Base-by-base conservation (phyloP, 1,284 basidiomycete species). In the Limonomyces culmigenus region DNA sequence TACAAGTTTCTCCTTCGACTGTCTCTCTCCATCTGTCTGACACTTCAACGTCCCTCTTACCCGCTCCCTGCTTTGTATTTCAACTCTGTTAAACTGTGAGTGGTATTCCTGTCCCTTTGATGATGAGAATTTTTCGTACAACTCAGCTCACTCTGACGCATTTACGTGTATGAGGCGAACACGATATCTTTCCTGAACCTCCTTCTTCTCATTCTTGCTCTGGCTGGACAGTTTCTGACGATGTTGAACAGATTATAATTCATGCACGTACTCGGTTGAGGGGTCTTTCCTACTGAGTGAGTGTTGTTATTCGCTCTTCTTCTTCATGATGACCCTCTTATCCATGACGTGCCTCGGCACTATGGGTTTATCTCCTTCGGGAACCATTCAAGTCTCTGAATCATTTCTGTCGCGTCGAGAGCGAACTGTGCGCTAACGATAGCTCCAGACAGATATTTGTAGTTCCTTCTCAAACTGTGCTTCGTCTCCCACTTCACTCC, bases 351-450 rank as follows among this genome's bases (percentile, higher is more conserved):
- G 70, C 54, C 53, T 47, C 34, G 50, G 61, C 65, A 67, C 67
- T 25, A 45, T 72, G 70, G 60, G 63, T 58, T 56, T 49, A 47
- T 52, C 64, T 70, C 70, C 69, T 70, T 67, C 53, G 60, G 70
- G 66, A 73, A 63, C 70, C 70, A 76, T 76, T 76, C 73, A 76
- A 76, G 74, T 76, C 73, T 67, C 73, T 75, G 74, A 76, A 34
- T 23, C 43, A 33, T 46, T 38, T 4, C 36, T 17, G 10, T 32
- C 2, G 23, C 14, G 14, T 37, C n/a, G 5, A 8, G 19, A 27
- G n/a, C 23, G 23, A n/a, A n/a, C n/a, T n/a, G n/a, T n/a, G n/a
- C n/a, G n/a, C n/a, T 12, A 33, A 11, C 6, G 19, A 16, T 6
- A 3, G 17, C 30, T 14, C 37, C 31, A 32, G 35, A n/a, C n/a